Evolutionary conservation across 148 eudicot species (phyloP), one percentile per base, ranked within the genome.

Genomic region (Camellia granthamiana): DNA sequence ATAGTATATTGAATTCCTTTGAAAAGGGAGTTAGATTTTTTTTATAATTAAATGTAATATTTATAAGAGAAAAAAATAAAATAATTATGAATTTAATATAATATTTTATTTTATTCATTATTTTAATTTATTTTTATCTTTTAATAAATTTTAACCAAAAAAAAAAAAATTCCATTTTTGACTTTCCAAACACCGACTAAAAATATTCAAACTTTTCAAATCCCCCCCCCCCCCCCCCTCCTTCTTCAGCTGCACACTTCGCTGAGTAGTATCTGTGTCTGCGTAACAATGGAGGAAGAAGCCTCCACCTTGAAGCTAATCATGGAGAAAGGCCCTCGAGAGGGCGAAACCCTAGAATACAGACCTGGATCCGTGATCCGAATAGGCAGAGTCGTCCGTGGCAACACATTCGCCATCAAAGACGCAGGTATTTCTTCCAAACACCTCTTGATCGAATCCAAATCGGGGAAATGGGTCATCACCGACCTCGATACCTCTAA

Each of bases 341-440:
- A 69, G 15, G 98, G 98, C n/a, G 91, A 88, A 80, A 80, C 88
- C 80, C 89, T 82, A 19, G 90, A 81, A 18, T 95, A 82, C 85
- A 76, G 30, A 16, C 81, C 91, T 0, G 68, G 80, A 43, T 69
- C 90, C 9, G 15, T 77, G 0, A 65, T 95, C 77, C 78, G 79
- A 42, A 81, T 95, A 54, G 98, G 98, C 43, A 80, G 98, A 14
- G 58, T 90, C 5, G 88, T 84, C 55, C 84, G 87, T 0, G 97
- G 97, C 76, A 93, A 91, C 85, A 88, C 87, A 3, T 5, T 95
- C 5, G 18, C 89, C 0, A 85, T 95, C 84, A 95, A 93, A 84
- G 98, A 95, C 77, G 67, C 85, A 0, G 98, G 96, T 0, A 86
- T 95, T 69, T 95, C 98, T 60, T 84, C 98, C 74, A 89, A 93